Evolutionary conservation across 1,284 basidiomycete genomes (phyloP), one percentile per base, ranked within the genome.

Genomic region (Malassezia sympodialis): DNA sequence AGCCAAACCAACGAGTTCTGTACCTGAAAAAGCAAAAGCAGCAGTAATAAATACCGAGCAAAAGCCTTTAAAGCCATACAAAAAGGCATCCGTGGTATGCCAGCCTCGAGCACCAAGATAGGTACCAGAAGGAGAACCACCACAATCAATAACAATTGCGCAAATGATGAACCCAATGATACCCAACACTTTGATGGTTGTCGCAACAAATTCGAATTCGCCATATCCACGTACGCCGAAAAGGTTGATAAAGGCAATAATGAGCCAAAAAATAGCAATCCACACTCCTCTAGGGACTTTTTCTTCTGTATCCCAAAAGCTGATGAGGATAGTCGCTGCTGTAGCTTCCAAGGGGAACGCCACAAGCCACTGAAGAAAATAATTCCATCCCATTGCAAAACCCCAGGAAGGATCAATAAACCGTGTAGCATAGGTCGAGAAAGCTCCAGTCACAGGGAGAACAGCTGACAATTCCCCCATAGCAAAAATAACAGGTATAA

Each of bases 1-100:
- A 78, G 82, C 56, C 77, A 82, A 55, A 84, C 83, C 83, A 80
- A 86, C 32, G 82, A 88, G 58, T 53, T 67, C 55, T 6, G 61
- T 72, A 30, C 73, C 61, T 19, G 58, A 45, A 41, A 65, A 67
- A 31, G 59, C 60, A 45, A 67, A 66, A 17, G 61, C 59, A 21
- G 65, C 65, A 1, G 61, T 60, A 23, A 60, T 61, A 47, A 67
- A 67, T 37, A 66, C 53, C 31, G 53, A 63, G 43, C 47, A 60
- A 41, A 63, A 67, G 12, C 65, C 65, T 51, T 66, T 61, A 56
- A 67, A 67, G 3, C 63, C 63, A n/a, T 66, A 63, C 27, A 37
- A 23, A 43, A 67, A 63, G 8, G 65, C 59, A 28, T 46, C 54
- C 3, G 47, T 51, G 21, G 51, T 26, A 32, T 63, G 57, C 64